Conservation (phyloP, 331 rosid genomes). For the Malus hybrid region DNA sequence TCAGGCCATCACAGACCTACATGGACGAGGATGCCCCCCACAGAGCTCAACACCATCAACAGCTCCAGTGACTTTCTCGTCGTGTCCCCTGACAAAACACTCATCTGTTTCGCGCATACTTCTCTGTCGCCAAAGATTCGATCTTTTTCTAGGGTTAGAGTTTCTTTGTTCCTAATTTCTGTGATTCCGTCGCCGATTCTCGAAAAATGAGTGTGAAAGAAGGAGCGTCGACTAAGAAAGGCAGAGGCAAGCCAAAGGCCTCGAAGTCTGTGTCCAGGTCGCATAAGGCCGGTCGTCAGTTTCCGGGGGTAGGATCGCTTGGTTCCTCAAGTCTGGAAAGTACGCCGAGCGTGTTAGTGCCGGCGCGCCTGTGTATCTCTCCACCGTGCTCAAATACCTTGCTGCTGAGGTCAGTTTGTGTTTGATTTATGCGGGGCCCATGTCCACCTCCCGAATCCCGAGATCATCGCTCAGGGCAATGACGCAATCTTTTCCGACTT, state of each 20-base stretch:
- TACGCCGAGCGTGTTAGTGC: constrained; percentile 68
- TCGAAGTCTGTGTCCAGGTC: constrained; percentile 77
- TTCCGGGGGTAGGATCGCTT: constrained; percentile 85
- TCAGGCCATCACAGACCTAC: constrained; percentile 32
- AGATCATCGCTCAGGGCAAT: too few species aligned
- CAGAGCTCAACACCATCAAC: too few species aligned
- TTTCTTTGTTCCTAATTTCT: not conserved
- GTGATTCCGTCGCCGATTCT: not conserved
- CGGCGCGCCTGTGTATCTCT: constrained; percentile 48
- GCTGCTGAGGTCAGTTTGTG: constrained; percentile 75
- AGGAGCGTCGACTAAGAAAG: constrained; percentile 67
- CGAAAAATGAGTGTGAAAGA: constrained; percentile 63
- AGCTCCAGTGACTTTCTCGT: too few species aligned
- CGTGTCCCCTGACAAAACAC: too few species aligned
- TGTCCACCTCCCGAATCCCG: too few species aligned
- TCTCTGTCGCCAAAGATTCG: not conserved
- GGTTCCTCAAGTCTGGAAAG: constrained; percentile 85
- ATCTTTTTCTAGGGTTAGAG: constrained; percentile 38
- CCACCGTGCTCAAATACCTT: constrained; percentile 88
- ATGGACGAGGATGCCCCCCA: too few species aligned
- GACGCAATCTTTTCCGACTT: too few species aligned
- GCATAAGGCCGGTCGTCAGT: constrained; percentile 73
- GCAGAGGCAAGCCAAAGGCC: constrained; percentile 86
- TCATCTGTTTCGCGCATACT: not conserved
- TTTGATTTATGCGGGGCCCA: not conserved